Evolutionary conservation across 257 asterid genomes (phyloP).

Genomic region (Henckelia pumila): DNA sequence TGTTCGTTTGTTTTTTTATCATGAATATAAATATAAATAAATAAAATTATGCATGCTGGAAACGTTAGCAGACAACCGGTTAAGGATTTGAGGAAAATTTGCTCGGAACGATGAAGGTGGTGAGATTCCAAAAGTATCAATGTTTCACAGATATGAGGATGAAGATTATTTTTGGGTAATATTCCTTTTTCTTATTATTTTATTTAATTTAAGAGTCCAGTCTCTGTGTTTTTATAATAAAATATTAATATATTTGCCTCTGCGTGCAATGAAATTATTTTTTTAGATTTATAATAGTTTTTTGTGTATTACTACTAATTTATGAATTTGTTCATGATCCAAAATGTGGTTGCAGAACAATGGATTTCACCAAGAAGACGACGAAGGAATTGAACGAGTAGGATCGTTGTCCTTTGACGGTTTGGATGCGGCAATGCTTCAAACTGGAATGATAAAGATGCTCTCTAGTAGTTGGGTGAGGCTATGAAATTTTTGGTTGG

Average conservation of each 20-base stretch:
- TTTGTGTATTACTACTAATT: too few relatives aligned
- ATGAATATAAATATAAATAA: not conserved
- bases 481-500: too few relatives aligned
- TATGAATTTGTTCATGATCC: too few relatives aligned
- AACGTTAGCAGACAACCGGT: slow-evolving; percentile 80
- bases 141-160: slow-evolving; percentile 51
- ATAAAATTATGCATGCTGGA: slow-evolving; percentile 76
- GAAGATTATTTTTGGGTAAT: slow-evolving; percentile 79
- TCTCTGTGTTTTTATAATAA: too few relatives aligned
- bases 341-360: slow-evolving; percentile 39
- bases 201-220: not conserved
- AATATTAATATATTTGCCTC: too few relatives aligned
- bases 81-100: slow-evolving; percentile 85
- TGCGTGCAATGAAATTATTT: too few relatives aligned
- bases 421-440: slow-evolving; percentile 30
- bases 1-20: too few relatives aligned
- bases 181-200: too few relatives aligned
- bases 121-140: slow-evolving; percentile 63
- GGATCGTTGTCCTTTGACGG: slow-evolving; percentile 42
- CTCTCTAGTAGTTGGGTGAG: too few relatives aligned
- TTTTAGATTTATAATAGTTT: too few relatives aligned
- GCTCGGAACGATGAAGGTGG: slow-evolving; percentile 74
- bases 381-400: slow-evolving; percentile 34
- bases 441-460: too few relatives aligned
- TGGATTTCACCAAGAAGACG: slow-evolving; percentile 53